Evolutionary conservation across 2,329 filamentous ascomycete species (phyloP).

Genomic region (Diaporthe ampelina): DNA sequence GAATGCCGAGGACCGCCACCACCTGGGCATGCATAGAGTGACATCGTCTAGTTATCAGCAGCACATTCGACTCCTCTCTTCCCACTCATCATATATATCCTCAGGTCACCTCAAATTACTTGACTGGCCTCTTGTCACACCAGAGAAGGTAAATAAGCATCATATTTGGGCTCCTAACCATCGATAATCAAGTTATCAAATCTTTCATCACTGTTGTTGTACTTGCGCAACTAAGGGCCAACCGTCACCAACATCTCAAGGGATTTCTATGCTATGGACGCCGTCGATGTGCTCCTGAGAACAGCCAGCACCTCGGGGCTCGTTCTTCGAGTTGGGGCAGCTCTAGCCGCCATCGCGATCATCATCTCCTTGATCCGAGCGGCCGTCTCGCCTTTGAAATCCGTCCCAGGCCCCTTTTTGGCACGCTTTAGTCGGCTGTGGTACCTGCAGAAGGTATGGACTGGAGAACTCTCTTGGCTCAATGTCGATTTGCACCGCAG

Average conservation of each 20-base stretch:
- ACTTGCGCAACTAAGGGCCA: background rate
- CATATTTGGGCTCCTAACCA: background rate
- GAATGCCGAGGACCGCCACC: conserved; percentile 5
- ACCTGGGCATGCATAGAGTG: background rate
- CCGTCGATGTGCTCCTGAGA: background rate
- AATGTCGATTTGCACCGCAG: conserved; percentile 56
- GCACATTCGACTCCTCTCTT: background rate
- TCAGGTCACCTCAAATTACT: background rate
- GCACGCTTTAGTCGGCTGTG: conserved; percentile 60
- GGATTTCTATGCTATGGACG: background rate
- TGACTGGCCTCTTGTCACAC: background rate
- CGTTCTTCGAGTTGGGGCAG: background rate
- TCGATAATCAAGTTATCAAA: background rate
- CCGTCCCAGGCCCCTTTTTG: conserved; percentile 60
- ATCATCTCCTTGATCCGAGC: conserved; percentile 15
- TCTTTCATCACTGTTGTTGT: too few relatives aligned
- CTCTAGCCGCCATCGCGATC: background rate
- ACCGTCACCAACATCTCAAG: background rate
- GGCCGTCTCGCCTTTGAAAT: conserved; percentile 51
- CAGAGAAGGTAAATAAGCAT: background rate
- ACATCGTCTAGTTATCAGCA: background rate
- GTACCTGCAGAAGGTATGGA: conserved; percentile 55
- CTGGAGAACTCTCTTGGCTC: conserved; percentile 55
- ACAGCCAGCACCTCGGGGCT: background rate
- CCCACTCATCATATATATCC: background rate